These are phyloP conservation scores for Trametes sanguinea DNA, from an alignment of 768 basidiomycete species.

Conservation along the genomic window DNA sequence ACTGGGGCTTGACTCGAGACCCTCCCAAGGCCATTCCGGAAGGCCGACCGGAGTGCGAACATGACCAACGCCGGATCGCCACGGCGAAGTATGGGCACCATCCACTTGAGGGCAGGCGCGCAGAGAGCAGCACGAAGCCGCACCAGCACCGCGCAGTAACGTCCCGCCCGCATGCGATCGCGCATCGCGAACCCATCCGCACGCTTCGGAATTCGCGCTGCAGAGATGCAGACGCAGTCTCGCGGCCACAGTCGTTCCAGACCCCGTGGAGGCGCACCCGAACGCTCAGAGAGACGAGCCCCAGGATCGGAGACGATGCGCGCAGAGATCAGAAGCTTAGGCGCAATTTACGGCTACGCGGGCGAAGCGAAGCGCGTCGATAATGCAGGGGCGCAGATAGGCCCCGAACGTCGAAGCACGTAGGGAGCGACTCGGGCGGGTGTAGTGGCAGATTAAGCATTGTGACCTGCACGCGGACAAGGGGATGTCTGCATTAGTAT, in stretches of 20 bases:
- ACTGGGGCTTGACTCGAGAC: too few species aligned
- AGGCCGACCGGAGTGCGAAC: too few species aligned
- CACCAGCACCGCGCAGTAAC: background rate
- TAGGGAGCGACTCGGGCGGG: too few species aligned
- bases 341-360: background rate
- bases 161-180: background rate
- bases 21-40: too few species aligned
- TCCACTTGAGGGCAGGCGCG: background rate
- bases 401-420: background rate
- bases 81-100: background rate
- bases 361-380: background rate
- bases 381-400: background rate
- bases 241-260: background rate
- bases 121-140: slow-evolving; percentile 4
- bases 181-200: background rate
- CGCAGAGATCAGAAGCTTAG: background rate
- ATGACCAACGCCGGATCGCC: background rate
- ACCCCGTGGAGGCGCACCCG: background rate
- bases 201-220: background rate
- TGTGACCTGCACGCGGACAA: background rate
- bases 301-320: background rate
- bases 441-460: background rate
- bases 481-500: background rate
- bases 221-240: background rate
- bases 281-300: background rate